Evolutionary conservation across 805 yeast genomes (phyloP), one percentile per base, ranked within the genome.

Genomic region (Metschnikowia cubensis): DNA sequence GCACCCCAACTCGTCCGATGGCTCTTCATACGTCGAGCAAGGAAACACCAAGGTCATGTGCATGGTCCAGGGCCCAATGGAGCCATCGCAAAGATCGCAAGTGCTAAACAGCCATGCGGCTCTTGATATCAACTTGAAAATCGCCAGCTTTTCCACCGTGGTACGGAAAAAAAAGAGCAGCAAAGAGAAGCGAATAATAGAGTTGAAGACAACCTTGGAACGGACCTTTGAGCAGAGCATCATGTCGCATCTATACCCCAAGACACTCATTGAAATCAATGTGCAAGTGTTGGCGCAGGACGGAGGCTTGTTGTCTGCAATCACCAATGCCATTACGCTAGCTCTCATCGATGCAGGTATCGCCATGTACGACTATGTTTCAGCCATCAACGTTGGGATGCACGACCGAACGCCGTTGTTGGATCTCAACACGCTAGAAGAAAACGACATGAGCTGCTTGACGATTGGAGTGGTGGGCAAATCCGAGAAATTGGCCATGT

Each of bases 271-370:
- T n/a, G 81, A 80, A 38, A 77, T 92, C 6, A 79, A 81, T 40
- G 72, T 91, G 6, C 87, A 88, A 56, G 90, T 94, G 0, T 72
- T 94, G 47, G 83, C 89, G 13, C 89, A 89, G 61, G 99, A 94
- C 62, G 99, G 99, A 35, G 96, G 96, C 0, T 63, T 92, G 22
- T 66, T 92, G 55, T 81, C 96, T 0, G 76, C 87, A 0, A 81
- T 94, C 56, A 76, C 89, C 39, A 94, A 94, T 64, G 88, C 97
- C 8, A 80, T 88, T 39, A 89, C 97, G 1, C 71, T 94, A 59
- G 97, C 96, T 0, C 74, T 94, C 40, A 82, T 94, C 33, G 98
- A 94, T 68, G 97, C 98, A 1, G 98, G 98, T 45, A 84, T 94
- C 42, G 86, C 97, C 4, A 84, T 94, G 85, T 87, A 85, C 62